Conservation (phyloP, 1,139 yeast species). For the Candida labiduridarum region DNA sequence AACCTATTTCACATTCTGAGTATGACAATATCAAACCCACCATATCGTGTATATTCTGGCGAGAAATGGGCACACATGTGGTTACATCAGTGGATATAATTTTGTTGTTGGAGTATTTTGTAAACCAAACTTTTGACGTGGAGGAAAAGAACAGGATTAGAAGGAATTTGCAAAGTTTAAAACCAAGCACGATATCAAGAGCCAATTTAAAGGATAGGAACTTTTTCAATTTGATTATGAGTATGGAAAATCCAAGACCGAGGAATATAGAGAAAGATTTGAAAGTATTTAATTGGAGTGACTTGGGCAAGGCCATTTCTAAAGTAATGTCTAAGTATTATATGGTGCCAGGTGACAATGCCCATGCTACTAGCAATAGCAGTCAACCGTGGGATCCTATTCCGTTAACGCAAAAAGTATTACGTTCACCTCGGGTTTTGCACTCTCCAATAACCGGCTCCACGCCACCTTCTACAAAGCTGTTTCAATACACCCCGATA, state of each 20-base stretch:
- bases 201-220: constrained; percentile 43
- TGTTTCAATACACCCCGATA: background rate
- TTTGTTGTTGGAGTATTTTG: constrained; percentile 56
- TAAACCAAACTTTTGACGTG: constrained; percentile 59
- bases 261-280: constrained; percentile 74
- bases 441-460: background rate
- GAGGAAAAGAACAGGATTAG: constrained; percentile 74
- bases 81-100: constrained; percentile 73
- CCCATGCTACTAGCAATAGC: background rate
- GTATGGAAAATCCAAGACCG: constrained; percentile 67
- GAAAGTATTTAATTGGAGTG: constrained; percentile 66
- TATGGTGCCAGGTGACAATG: constrained; percentile 11
- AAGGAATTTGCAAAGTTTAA: constrained; percentile 65
- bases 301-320: constrained; percentile 54
- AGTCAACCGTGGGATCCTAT: background rate
- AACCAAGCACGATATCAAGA: constrained; percentile 63
- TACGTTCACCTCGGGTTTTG: background rate
- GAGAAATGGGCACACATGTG: constrained; percentile 49
- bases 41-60: constrained; percentile 67
- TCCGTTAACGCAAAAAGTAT: background rate
- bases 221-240: constrained; percentile 64
- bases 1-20: constrained; percentile 21
- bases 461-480: background rate
- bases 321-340: constrained; percentile 67
- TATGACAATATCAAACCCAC: constrained; percentile 32